Percentiles rank a stretch among this genome's conserved stretches.
Conservation (phyloP, 495 filamentous ascomycete species). For the Talaromyces liani region DNA sequence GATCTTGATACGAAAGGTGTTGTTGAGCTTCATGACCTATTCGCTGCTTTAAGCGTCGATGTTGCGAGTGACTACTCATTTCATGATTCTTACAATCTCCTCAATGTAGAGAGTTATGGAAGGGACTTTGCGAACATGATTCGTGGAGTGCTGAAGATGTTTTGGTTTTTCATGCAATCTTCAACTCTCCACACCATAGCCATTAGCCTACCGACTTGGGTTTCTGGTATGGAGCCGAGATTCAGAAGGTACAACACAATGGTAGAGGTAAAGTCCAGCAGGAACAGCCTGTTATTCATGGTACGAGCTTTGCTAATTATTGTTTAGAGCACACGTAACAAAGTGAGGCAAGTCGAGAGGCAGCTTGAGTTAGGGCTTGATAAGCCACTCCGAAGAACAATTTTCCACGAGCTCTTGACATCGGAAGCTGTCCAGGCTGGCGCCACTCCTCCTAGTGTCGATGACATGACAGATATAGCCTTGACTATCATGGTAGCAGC, state of each 20-base stretch:
- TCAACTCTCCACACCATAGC: not conserved
- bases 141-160: not conserved
- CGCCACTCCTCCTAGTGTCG: not conserved
- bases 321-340: not conserved
- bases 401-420: not conserved
- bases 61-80: not conserved
- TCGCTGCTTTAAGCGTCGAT: not conserved
- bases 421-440: not conserved
- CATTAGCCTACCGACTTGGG: not conserved
- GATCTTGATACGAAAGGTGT: not conserved
- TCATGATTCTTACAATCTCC: not conserved
- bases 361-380: not conserved
- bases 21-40: not conserved
- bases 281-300: not conserved
- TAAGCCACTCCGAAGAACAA: not conserved
- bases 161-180: not conserved
- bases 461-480: not conserved
- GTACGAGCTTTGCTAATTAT: not conserved
- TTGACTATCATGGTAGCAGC: not conserved
- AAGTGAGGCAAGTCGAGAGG: not conserved
- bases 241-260: not conserved
- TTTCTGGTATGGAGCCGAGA: not conserved
- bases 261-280: not conserved
- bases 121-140: not conserved
- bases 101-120: not conserved